Percentiles rank a stretch among this genome's conserved stretches.
phyloP scores from a whole-genome alignment of 2,329 filamentous ascomycete genomes.

The Xylaria polymorpha region DNA sequence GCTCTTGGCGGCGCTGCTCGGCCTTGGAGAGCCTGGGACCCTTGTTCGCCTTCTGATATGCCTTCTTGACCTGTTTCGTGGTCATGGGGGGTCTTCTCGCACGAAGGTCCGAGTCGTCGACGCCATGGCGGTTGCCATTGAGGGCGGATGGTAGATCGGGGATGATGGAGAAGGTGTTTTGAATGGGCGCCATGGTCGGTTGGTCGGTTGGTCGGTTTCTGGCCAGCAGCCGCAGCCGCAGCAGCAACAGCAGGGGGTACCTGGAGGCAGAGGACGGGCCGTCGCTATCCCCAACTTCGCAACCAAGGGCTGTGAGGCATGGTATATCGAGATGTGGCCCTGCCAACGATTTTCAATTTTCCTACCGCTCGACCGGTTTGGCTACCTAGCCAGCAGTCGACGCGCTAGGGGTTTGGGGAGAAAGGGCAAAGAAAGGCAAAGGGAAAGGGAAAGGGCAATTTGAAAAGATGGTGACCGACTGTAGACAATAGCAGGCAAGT shows the following conservation, averaged over 20 bases:
- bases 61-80: constrained; percentile 61
- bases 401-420: neutral
- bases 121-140: constrained; percentile 34
- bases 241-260: neutral
- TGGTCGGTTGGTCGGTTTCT: constrained; percentile 5
- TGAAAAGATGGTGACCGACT: too few species aligned
- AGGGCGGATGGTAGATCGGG: constrained; percentile 49
- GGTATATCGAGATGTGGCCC: constrained; percentile 24
- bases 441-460: neutral
- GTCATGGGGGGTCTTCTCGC: constrained; percentile 58
- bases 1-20: constrained; percentile 56
- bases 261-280: neutral
- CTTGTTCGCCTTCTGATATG: constrained; percentile 56
- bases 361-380: neutral
- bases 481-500: too few species aligned
- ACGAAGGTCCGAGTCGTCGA: constrained; percentile 27
- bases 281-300: constrained; percentile 26
- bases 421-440: too few species aligned
- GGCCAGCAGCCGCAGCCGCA: neutral
- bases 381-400: neutral
- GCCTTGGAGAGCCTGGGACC: constrained; percentile 57
- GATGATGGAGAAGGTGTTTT: constrained; percentile 53
- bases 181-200: constrained; percentile 50
- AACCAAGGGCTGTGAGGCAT: constrained; percentile 22
- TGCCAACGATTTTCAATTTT: neutral